Conservation (phyloP, 2,329 filamentous ascomycete genomes). For the Colletotrichum sp. region DNA sequence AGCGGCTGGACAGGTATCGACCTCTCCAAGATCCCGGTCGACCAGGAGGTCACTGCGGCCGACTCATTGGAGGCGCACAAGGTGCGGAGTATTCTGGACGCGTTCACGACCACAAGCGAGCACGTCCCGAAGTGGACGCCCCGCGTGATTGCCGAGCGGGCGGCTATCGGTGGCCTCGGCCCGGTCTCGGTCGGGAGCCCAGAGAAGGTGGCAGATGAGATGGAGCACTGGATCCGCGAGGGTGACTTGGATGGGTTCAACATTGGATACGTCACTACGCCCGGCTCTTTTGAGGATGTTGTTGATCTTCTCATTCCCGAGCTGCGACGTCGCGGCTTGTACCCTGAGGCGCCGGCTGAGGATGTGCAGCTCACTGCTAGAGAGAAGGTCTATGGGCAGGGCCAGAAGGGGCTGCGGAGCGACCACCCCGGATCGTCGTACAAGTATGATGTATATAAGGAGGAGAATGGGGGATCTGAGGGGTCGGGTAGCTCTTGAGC, state of each 20-base stretch:
- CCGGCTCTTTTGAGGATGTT: slow-evolving; percentile 39
- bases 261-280: slow-evolving; percentile 47
- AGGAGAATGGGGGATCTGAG: slow-evolving; percentile 40
- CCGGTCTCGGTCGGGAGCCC: slow-evolving; percentile 41
- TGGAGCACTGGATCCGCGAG: slow-evolving; percentile 49
- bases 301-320: slow-evolving; percentile 35
- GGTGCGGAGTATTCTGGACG: slow-evolving; percentile 53
- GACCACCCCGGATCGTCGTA: slow-evolving; percentile 66
- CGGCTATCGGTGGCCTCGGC: slow-evolving; percentile 45
- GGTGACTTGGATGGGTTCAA: slow-evolving; percentile 48
- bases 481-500: not conserved
- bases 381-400: slow-evolving; percentile 67
- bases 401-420: slow-evolving; percentile 58
- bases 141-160: slow-evolving; percentile 44
- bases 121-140: slow-evolving; percentile 48
- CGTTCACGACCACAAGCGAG: slow-evolving; percentile 53
- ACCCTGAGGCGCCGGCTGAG: slow-evolving; percentile 29
- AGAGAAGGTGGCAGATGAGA: slow-evolving; percentile 46
- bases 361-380: slow-evolving; percentile 53
- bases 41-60: slow-evolving; percentile 60
- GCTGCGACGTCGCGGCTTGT: slow-evolving; percentile 31
- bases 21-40: slow-evolving; percentile 59
- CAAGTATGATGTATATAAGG: slow-evolving; percentile 67
- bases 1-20: slow-evolving; percentile 67
- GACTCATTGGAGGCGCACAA: slow-evolving; percentile 60